Evolutionary conservation across 2,329 filamentous ascomycete genomes (phyloP).

Genomic region (Byssothecium circinans): DNA sequence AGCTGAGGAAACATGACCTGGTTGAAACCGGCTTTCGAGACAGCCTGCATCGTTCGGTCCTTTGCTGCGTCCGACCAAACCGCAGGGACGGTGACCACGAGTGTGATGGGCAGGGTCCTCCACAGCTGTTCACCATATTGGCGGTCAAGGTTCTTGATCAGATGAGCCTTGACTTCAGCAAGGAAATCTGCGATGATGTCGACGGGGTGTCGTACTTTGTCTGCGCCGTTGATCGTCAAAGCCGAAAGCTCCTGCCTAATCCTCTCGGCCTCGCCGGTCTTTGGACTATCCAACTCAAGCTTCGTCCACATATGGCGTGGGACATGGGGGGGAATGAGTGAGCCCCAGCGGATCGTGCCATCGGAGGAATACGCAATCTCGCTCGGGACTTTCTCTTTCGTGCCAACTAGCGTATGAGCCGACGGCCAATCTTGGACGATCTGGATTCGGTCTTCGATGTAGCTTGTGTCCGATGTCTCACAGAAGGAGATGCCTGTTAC

Average conservation of each 20-base stretch:
- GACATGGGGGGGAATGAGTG: slow-evolving; percentile 16
- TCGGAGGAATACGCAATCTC: slow-evolving; percentile 22
- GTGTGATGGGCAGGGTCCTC: slow-evolving; percentile 17
- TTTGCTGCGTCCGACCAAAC: slow-evolving; percentile 31
- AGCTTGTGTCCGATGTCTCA: slow-evolving; percentile 20
- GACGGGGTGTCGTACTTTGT: slow-evolving; percentile 17
- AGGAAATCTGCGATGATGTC: slow-evolving; percentile 38
- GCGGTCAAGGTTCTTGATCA: slow-evolving; percentile 23
- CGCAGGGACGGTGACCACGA: slow-evolving; percentile 29
- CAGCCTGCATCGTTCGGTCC: slow-evolving; percentile 18
- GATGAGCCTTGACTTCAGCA: slow-evolving; percentile 17
- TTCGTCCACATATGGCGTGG: slow-evolving; percentile 39
- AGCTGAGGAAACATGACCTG: slow-evolving; percentile 6
- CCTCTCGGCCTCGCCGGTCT: slow-evolving; percentile 18
- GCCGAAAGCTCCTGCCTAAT: slow-evolving; percentile 16
- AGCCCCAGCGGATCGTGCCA: slow-evolving; percentile 18
- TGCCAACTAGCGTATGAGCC: slow-evolving; percentile 20
- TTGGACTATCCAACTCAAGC: slow-evolving; percentile 23
- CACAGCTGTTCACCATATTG: slow-evolving; percentile 25
- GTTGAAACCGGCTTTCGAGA: slow-evolving; percentile 26
- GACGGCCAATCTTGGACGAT: slow-evolving; percentile 34
- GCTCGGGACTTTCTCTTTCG: slow-evolving; percentile 33
- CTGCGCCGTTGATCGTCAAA: neutral
- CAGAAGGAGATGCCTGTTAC: slow-evolving; percentile 33
- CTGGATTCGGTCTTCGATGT: slow-evolving; percentile 16